These are phyloP conservation scores for Penicillium cosmopolitanum DNA, from an alignment of 495 filamentous ascomycete species.

Conservation along the genomic window DNA sequence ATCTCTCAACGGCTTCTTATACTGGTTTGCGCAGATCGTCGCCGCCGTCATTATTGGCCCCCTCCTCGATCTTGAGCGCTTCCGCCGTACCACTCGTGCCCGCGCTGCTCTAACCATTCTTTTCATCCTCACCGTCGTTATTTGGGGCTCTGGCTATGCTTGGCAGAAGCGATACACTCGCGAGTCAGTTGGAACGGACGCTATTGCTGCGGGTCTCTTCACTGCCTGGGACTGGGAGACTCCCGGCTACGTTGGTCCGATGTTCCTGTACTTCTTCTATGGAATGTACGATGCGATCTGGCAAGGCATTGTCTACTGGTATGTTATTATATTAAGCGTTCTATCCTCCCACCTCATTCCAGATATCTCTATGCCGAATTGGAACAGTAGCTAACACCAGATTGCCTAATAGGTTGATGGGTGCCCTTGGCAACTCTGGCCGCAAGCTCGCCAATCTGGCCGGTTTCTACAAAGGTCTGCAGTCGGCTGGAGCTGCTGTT, in stretches of 20 bases:
- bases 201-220: constrained; percentile 20
- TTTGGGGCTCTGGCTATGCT: constrained; percentile 58
- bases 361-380: neutral
- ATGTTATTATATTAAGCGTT: constrained; percentile 23
- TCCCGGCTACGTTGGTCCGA: constrained; percentile 47
- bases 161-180: constrained; percentile 52
- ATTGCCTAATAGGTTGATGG: constrained; percentile 68
- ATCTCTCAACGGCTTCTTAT: constrained; percentile 51
- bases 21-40: constrained; percentile 58
- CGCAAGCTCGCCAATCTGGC: constrained; percentile 88
- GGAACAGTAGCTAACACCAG: neutral
- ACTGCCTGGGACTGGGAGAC: constrained; percentile 44
- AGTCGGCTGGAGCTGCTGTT: constrained; percentile 81
- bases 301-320: constrained; percentile 86
- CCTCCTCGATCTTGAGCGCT: constrained; percentile 41
- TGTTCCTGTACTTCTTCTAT: constrained; percentile 61
- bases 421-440: constrained; percentile 84
- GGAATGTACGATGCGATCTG: constrained; percentile 55
- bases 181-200: constrained; percentile 25
- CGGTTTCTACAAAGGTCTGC: constrained; percentile 92
- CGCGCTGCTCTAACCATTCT: constrained; percentile 42
- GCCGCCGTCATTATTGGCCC: constrained; percentile 50
- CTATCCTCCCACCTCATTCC: neutral
- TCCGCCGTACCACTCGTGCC: constrained; percentile 48
- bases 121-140: constrained; percentile 44